Evolutionary conservation across 345 rosid genomes (phyloP).

Genomic region (Bruguiera parviflora): DNA sequence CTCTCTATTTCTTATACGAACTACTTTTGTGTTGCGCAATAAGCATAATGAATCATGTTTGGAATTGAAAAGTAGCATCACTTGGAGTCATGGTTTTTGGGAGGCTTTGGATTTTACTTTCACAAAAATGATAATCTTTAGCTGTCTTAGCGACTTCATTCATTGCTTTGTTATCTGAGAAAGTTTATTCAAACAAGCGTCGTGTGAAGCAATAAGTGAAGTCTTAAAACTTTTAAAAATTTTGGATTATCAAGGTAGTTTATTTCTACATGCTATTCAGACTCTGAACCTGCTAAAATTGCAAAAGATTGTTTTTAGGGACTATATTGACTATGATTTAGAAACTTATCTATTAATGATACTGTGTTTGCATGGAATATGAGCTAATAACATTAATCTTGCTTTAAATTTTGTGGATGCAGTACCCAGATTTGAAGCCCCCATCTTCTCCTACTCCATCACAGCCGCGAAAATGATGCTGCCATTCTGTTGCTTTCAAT

Average conservation of each 20-base stretch:
- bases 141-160: neutral
- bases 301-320: too few relatives aligned
- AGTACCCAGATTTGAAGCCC: conserved; percentile 59
- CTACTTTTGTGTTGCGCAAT: neutral
- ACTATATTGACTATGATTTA: neutral
- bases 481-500: neutral
- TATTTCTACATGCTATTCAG: too few relatives aligned
- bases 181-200: too few relatives aligned
- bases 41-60: neutral
- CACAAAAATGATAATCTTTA: neutral
- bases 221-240: too few relatives aligned
- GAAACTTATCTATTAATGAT: neutral
- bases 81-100: neutral
- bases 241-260: too few relatives aligned
- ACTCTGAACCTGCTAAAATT: too few relatives aligned
- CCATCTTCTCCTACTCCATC: conserved; percentile 59
- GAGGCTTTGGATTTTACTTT: neutral
- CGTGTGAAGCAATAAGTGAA: too few relatives aligned
- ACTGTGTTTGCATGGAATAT: neutral
- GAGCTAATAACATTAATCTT: too few relatives aligned
- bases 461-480: conserved; percentile 28
- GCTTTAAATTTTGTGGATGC: conserved; percentile 5
- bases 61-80: neutral
- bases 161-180: too few relatives aligned
- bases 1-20: conserved; percentile 1